Percentiles rank a stretch among this genome's conserved stretches.
phyloP scores from a whole-genome alignment of 2,329 filamentous ascomycete genomes.

The Aspergillus aculeatinus region DNA sequence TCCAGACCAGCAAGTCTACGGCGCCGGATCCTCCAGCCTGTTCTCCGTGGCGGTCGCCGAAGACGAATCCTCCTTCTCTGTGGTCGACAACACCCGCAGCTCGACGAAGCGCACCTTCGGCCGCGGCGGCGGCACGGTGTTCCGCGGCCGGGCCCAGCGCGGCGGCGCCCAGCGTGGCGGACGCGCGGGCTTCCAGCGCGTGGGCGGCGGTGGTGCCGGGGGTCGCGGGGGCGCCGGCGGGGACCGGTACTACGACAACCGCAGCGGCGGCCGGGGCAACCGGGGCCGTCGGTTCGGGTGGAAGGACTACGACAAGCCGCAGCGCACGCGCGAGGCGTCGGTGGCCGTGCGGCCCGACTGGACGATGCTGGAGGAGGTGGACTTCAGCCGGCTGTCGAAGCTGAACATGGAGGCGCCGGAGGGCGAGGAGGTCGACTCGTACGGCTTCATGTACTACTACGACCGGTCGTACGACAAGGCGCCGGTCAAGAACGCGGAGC shows the following conservation, averaged over 20 bases:
- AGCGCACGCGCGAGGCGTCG: conserved; percentile 91
- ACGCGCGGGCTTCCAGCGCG: conserved; percentile 71
- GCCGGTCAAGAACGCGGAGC: conserved; percentile 83
- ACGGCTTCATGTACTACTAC: conserved; percentile 98
- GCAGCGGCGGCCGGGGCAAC: conserved; percentile 66
- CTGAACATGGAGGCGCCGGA: conserved; percentile 93
- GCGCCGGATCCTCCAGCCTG: conserved; percentile 77
- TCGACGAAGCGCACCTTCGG: conserved; percentile 79
- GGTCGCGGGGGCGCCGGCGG: conserved; percentile 67
- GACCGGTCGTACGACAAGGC: conserved; percentile 94
- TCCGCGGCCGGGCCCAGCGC: conserved; percentile 73
- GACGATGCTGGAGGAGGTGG: conserved; percentile 95
- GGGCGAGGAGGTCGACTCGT: conserved; percentile 90
- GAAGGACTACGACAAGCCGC: conserved; percentile 98
- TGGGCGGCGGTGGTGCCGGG: conserved; percentile 64
- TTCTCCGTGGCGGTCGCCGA: conserved; percentile 91
- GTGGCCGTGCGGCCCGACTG: conserved; percentile 96
- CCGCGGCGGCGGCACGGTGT: conserved; percentile 84
- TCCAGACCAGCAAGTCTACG: conserved; percentile 95
- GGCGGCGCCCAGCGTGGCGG: conserved; percentile 74
- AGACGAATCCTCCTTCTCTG: conserved; percentile 96
- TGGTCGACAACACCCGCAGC: conserved; percentile 92
- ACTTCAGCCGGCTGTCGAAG: conserved; percentile 93
- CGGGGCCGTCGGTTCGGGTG: conserved; percentile 88
- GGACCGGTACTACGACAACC: conserved; percentile 67